Base-by-base conservation (phyloP, 192 early-diverging fungal genomes). In the Coemansia sp. region DNA sequence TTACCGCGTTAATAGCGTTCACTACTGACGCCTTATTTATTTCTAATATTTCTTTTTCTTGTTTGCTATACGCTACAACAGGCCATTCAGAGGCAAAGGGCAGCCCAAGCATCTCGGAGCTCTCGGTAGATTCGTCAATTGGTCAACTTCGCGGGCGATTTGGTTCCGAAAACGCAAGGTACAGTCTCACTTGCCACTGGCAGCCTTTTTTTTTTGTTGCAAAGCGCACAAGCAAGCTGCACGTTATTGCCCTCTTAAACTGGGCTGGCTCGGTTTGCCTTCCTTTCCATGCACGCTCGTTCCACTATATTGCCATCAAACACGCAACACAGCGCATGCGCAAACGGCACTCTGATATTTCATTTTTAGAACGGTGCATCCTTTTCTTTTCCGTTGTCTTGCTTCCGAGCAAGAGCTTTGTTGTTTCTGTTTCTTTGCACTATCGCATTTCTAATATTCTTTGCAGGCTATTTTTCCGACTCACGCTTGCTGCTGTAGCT, bases 71-170 rank as follows among this genome's bases (percentile, higher is more conserved):
- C 25, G 48, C 48, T 50, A 30, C 50, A 31, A 21, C 49, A 52
- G 54, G 54, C 24, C 47, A 50, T 43, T 51, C 55, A 27, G 60
- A 67, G 43, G 44, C 58, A 32, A 42, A 32, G 21, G 58, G 54
- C 11, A 78, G 76, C 46, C 76, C 76, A 42, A 58, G 65, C 69
- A 64, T 68, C 62, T 78, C 76, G 44, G 69, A 72, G 45, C 64
- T 78, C 33, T 78, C 76, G 45, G 64, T 78, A 28, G 76, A 78
- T 61, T 78, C 76, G 28, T 78, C 76, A 60, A 72, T 78, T 57
- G 76, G 59, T 19, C 46, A 65, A 57, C 50, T 67, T 33, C 62
- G 60, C 55, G 65, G 65, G 9, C 61, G 35, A 53, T 50, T 54
- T 51, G 54, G 65, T 40, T 60, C 51, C 29, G 62, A 68, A 53